These are phyloP conservation scores for Miscanthus sacchariflorus DNA, from an alignment of 202 grass and related monocot species.

Conservation along the genomic window DNA sequence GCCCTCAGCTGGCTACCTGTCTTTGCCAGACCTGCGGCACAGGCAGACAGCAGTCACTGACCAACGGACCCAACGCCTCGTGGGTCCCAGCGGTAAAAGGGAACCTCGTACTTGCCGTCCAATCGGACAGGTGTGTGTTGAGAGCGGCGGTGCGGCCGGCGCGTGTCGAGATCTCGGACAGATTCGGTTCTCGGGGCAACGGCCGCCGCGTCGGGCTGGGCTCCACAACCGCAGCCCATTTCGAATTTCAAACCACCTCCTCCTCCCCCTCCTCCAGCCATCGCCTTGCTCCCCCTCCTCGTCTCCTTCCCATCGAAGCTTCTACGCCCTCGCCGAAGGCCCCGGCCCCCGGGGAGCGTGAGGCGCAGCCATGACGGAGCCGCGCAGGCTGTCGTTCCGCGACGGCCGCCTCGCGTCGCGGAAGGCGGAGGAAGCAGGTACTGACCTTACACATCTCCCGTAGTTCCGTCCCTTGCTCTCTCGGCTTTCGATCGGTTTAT, in stretches of 20 bases:
- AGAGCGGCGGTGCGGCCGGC: neutral
- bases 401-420: slow-evolving; percentile 69
- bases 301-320: slow-evolving; percentile 28
- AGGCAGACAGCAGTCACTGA: neutral
- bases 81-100: neutral
- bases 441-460: slow-evolving; percentile 4
- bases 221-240: slow-evolving; percentile 18
- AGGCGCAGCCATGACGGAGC: slow-evolving; percentile 49
- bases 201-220: slow-evolving; percentile 11
- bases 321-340: slow-evolving; percentile 8
- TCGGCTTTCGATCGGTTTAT: neutral
- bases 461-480: neutral
- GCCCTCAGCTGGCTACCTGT: too few species aligned
- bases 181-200: slow-evolving; percentile 10
- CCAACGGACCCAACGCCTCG: neutral
- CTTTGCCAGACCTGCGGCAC: too few species aligned
- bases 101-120: neutral
- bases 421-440: slow-evolving; percentile 88
- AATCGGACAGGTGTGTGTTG: neutral
- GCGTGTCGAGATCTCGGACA: slow-evolving; percentile 1
- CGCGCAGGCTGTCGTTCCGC: slow-evolving; percentile 67
- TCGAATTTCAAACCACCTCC: slow-evolving; percentile 57
- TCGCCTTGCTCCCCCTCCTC: neutral
- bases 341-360: neutral
- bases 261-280: neutral